A percentile compares a stretch with the other conserved stretches of the same genome.
phyloP scores from a whole-genome alignment of 495 filamentous ascomycete genomes.

The Hamigera avellanea region DNA sequence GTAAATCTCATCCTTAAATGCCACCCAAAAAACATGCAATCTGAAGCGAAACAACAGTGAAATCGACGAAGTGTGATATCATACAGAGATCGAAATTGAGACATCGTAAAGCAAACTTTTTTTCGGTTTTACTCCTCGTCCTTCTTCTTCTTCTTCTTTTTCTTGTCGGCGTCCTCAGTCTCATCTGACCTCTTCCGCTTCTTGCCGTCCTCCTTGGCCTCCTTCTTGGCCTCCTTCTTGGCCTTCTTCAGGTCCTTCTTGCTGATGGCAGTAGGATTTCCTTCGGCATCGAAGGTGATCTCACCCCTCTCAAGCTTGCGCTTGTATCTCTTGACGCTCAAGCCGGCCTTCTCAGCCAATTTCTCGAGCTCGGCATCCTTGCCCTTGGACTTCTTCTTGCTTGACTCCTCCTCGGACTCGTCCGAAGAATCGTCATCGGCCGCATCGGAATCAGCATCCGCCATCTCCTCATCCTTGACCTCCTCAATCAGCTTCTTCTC shows the following conservation, averaged over 20 bases:
- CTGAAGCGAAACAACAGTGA: slow-evolving; percentile 14
- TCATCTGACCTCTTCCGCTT: slow-evolving; percentile 46
- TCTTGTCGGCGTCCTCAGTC: slow-evolving; percentile 32
- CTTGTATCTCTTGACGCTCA: slow-evolving; percentile 58
- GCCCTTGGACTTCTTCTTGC: slow-evolving; percentile 33
- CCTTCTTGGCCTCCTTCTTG: slow-evolving; percentile 53
- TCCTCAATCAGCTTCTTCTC: slow-evolving; percentile 43
- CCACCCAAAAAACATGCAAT: slow-evolving; percentile 26
- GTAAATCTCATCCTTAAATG: slow-evolving; percentile 31
- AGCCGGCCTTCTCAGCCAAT: slow-evolving; percentile 48
- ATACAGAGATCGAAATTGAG: slow-evolving; percentile 29
- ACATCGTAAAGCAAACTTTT: slow-evolving; percentile 15
- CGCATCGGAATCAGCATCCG: slow-evolving; percentile 33
- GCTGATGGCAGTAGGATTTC: slow-evolving; percentile 48
- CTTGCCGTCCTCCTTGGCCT: slow-evolving; percentile 36
- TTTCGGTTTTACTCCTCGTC: slow-evolving; percentile 4
- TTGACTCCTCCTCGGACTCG: slow-evolving; percentile 26
- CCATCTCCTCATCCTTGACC: slow-evolving; percentile 43
- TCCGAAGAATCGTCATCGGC: slow-evolving; percentile 26
- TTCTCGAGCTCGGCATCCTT: slow-evolving; percentile 43
- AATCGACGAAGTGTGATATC: slow-evolving; percentile 31
- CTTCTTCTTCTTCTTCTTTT: slow-evolving; percentile 47
- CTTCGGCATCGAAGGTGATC: slow-evolving; percentile 45
- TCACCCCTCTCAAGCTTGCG: slow-evolving; percentile 60
- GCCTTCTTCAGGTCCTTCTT: slow-evolving; percentile 71